Evolutionary conservation across 108 stramenopile species (phyloP).

Genomic region (Aurantiochytrium sp.): DNA sequence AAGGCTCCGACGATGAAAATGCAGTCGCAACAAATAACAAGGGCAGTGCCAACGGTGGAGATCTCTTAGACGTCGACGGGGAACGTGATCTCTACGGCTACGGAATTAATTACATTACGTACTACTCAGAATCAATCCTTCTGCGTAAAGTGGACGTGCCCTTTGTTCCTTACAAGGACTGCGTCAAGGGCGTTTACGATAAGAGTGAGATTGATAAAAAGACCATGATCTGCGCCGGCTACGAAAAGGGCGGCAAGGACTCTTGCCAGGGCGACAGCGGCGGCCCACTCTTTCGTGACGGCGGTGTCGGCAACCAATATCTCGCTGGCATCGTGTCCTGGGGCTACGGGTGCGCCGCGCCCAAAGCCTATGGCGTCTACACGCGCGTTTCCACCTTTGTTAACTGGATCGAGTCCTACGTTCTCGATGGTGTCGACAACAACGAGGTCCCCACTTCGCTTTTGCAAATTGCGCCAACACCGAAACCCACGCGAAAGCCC

Average conservation of each 20-base stretch:
- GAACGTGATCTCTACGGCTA: background rate
- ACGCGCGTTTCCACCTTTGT: background rate
- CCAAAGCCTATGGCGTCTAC: background rate
- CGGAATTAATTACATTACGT: background rate
- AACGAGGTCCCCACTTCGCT: background rate
- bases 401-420: background rate
- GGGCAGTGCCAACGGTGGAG: background rate
- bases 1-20: too few species aligned
- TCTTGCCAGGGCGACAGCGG: background rate
- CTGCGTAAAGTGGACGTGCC: background rate
- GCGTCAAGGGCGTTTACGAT: background rate
- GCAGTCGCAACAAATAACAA: too few species aligned
- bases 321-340: background rate
- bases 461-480: background rate
- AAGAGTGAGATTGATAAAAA: background rate
- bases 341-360: background rate
- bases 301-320: background rate
- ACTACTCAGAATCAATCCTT: background rate
- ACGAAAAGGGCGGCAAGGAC: background rate
- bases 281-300: background rate
- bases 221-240: slow-evolving; percentile 8
- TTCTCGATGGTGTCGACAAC: background rate
- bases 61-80: background rate
- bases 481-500: background rate
- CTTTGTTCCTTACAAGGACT: background rate